Base-by-base conservation (phyloP, 768 basidiomycete species). In the Pleurotus salmoneostramineus region DNA sequence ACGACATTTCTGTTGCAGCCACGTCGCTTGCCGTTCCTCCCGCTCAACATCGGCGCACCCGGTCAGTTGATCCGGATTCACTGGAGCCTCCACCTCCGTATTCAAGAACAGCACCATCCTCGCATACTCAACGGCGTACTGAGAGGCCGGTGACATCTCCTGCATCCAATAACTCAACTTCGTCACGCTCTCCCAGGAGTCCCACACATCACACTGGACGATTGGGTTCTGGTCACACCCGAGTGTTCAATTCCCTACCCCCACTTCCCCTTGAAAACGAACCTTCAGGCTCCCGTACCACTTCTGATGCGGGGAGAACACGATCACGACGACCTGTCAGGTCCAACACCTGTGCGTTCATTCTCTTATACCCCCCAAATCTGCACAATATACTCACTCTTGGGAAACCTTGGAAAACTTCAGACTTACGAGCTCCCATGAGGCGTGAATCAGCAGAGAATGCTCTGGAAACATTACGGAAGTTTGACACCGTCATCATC, bases 401-500 rank as follows among this genome's bases (percentile, higher is more conserved):
- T n/a, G n/a, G 5, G 52, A 47, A 35, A 56, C 33, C 50, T 15
- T 37, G 32, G 11, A 4, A 54, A 7, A n/a, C n/a, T 14, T 6
- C 47, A 56, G 56, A 61, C 40, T 49, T 56, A 32, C 49, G 61
- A 15, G 48, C 61, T 10, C 61, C 61, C 5, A 56, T 56, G 48
- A 51, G 58, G 36, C 46, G 44, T 27, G 60, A 64, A 40, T 64
- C 67, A 11, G 49, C 62, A 32, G 72, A 74, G 56, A 61, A 72
- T 60, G 68, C 64, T 4, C 50, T 74, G 33, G 65, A 77, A 33
- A 72, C 68, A 35, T 65, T 85, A 4, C 61, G 67, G 33, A 66
- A 74, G 54, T 87, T 83, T 59, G 75, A 87, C 56, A 87, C 84
- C 0, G 75, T 85, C 8, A 68, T 87, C 45, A 65, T 87, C 42